A percentile compares a stretch with the other conserved stretches of the same genome.
phyloP scores from a whole-genome alignment of 2,329 filamentous ascomycete species.

The Cladosporium sp. region DNA sequence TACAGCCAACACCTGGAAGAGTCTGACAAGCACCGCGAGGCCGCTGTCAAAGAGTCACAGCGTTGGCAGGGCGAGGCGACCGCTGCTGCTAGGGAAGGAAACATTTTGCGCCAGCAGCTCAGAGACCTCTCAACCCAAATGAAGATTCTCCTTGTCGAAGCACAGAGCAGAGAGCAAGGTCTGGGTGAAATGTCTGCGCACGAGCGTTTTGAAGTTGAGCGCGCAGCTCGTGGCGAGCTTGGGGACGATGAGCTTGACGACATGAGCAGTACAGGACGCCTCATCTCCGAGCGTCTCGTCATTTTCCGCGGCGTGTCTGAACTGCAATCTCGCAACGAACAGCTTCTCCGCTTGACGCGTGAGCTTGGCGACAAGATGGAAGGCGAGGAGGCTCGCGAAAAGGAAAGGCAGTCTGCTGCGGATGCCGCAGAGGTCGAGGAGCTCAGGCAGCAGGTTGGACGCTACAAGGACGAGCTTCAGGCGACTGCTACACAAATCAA shows the following conservation, averaged over 20 bases:
- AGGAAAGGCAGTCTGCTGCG: slow-evolving; percentile 48
- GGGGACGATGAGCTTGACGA: slow-evolving; percentile 64
- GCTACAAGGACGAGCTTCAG: slow-evolving; percentile 78
- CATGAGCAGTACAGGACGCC: slow-evolving; percentile 75
- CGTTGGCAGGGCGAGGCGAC: slow-evolving; percentile 70
- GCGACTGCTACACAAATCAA: slow-evolving; percentile 78
- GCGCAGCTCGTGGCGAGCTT: slow-evolving; percentile 69
- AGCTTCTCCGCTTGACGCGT: slow-evolving; percentile 74
- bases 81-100: slow-evolving; percentile 57
- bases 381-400: slow-evolving; percentile 71
- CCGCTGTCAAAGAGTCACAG: slow-evolving; percentile 68
- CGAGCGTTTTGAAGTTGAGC: slow-evolving; percentile 69
- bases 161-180: slow-evolving; percentile 75
- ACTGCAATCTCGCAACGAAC: slow-evolving; percentile 80
- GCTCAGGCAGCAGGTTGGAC: slow-evolving; percentile 65
- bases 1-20: slow-evolving; percentile 73
- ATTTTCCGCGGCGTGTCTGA: slow-evolving; percentile 81
- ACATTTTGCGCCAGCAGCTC: slow-evolving; percentile 77
- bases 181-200: slow-evolving; percentile 63
- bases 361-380: slow-evolving; percentile 86
- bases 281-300: slow-evolving; percentile 85
- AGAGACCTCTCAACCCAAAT: slow-evolving; percentile 86
- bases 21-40: slow-evolving; percentile 72
- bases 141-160: slow-evolving; percentile 82
- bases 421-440: slow-evolving; percentile 62